Evolutionary conservation across 352 stramenopile species (phyloP), one percentile per base, ranked within the genome.

Genomic region (Phytopythium aichiense): DNA sequence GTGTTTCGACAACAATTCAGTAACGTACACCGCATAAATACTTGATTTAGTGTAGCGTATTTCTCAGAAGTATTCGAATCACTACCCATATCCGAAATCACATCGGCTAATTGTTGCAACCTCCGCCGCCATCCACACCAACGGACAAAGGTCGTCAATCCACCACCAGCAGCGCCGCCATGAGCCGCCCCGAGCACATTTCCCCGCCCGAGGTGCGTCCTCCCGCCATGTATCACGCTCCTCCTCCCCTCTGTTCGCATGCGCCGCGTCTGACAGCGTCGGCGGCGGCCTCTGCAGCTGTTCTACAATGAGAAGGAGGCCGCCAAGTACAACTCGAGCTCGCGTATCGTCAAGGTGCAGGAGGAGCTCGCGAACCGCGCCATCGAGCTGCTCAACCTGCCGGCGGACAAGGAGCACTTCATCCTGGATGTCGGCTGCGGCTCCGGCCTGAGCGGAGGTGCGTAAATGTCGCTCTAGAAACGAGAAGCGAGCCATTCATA

Each of bases 371-470:
- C 96, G 15, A 88, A 98, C 45, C 90, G 97, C 51, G 97, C 96
- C 42, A 98, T 99, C 61, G 97, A 99, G 85, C 77, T 99, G 51
- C 74, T 99, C 56, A 98, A 97, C 52, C 73, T 99, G 48, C 93
- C 86, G n/a, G 67, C 66, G 22, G 83, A 86, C 50, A 81, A 91
- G 49, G 84, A 95, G 22, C 76, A 71, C 9, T 97, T 98, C 55
- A 89, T 99, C 52, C 72, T 99, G 12, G 97, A 99, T 74, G 87
- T 99, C 37, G 97, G 97, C 22, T 99, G 97, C 77, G 97, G 97
- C 42, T 98, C 89, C 64, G 97, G 97, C 30, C 80, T 99, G 28
- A 98, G 92, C 80, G 97, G 97, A 66, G 76, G 92, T 91, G 45
- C 45, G 45, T 52, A 5, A 1, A 11, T 40, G 9, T 1, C 31